Evolutionary conservation across 139 green algal species (phyloP), one percentile per base, ranked within the genome.

Genomic region (Desmodesmus armatus): DNA sequence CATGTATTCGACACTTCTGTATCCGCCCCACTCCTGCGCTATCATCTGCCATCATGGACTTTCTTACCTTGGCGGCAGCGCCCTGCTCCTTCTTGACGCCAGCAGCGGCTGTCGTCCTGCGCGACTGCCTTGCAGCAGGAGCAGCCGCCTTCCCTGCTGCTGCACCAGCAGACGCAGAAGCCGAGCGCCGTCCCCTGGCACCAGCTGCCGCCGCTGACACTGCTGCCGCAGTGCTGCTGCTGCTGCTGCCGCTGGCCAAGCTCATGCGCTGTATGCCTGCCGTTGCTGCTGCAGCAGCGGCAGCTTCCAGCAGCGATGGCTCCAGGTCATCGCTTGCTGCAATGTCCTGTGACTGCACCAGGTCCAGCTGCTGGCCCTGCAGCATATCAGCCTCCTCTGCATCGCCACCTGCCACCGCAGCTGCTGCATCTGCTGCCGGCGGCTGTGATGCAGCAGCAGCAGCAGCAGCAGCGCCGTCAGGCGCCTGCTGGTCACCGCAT

Each of bases 341-440:
- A 15, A 51, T 25, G 15, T 39, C 55, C 37, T 82, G 76, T 15
- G 76, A 82, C 78, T 84, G 62, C 41, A 63, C 49, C 58, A 80
- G 83, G 49, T 88, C 78, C 25, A 84, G 81, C 55, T 67, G 60
- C 0, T 83, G 35, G 19, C 27, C 43, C 71, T 63, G 41, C 43
- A 29, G 5, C 66, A 29, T 67, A 74, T 49, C 66, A 49, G n/a
- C 35, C 35, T 74, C 66, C 40, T 40, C 60, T 62, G 39, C 58
- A 40, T 33, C 58, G 43, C 78, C 53, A 79, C 60, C 37, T 81
- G 35, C 35, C 21, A 31, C 5, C 69, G 31, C 71, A 72, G 29
- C 62, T 85, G n/a, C 31, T 55, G 11, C 31, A 78, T 78, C 40
- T 51, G 49, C 0, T 86, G 33, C 2, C 75, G 75, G 27, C 67